Evolutionary conservation across 768 basidiomycete genomes (phyloP).

Genomic region (Russula lepida): DNA sequence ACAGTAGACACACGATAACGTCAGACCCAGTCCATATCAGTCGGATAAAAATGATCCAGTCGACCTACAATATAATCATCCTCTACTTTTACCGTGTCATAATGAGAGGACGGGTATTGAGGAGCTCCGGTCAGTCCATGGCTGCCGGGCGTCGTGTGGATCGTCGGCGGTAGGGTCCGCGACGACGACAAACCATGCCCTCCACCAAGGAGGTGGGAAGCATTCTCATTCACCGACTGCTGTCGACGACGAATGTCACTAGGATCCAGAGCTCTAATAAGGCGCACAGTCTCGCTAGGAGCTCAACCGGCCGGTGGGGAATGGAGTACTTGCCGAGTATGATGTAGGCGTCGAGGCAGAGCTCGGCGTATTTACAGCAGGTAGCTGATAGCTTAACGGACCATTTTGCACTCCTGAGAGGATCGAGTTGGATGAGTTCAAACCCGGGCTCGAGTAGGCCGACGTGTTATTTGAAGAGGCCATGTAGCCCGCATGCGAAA

Average conservation of each 20-base stretch:
- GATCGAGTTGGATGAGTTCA: constrained; percentile 14
- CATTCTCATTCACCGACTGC: constrained; percentile 61
- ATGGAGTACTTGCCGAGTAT: constrained; percentile 79
- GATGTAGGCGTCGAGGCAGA: constrained; percentile 30
- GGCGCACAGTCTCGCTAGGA: constrained; percentile 28
- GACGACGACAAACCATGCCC: constrained; percentile 13
- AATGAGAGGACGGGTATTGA: constrained; percentile 17
- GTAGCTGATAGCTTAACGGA: constrained; percentile 16
- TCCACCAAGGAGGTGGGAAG: constrained; percentile 30
- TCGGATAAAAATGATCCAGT: not conserved
- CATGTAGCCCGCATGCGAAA: constrained; percentile 14
- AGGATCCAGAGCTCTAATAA: constrained; percentile 43
- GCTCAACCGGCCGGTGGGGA: constrained; percentile 28
- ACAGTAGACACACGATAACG: not conserved
- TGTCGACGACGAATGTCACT: constrained; percentile 49
- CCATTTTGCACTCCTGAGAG: constrained; percentile 14
- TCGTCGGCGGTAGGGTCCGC: not conserved
- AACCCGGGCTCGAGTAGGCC: constrained; percentile 16
- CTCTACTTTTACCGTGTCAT: constrained; percentile 23
- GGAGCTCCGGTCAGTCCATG: constrained; percentile 34
- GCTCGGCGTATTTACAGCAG: constrained; percentile 14
- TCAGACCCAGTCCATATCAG: not conserved
- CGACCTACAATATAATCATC: constrained; percentile 21
- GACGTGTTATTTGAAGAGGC: constrained; percentile 18
- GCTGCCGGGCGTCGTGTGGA: constrained; percentile 32